phyloP scores from a whole-genome alignment of 1,284 basidiomycete genomes.

The Rhizoctonia solani region DNA sequence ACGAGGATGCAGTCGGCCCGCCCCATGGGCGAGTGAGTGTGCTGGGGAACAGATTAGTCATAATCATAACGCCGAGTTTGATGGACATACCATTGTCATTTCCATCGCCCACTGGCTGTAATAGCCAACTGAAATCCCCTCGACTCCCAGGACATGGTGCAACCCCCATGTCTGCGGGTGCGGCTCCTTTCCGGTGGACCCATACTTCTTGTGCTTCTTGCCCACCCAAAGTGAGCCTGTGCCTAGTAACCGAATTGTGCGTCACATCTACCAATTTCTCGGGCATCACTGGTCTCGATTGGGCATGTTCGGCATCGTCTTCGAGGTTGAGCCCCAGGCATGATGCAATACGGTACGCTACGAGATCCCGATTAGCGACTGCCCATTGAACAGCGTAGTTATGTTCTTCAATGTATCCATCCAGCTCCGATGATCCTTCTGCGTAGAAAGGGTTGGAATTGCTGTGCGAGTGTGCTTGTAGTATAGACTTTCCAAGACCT shows the following conservation, averaged over 20 bases:
- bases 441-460: constrained; percentile 47
- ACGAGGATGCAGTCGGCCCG: constrained; percentile 47
- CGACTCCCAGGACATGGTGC: constrained; percentile 49
- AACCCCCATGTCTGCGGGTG: constrained; percentile 47
- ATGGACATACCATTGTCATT: constrained; percentile 45
- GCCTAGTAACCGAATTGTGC: constrained; percentile 47
- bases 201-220: constrained; percentile 43
- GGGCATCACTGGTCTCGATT: constrained; percentile 7
- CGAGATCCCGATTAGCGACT: constrained; percentile 48
- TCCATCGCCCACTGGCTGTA: constrained; percentile 47
- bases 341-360: constrained; percentile 47
- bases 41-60: constrained; percentile 40
- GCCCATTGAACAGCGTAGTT: constrained; percentile 50
- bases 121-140: constrained; percentile 48
- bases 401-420: constrained; percentile 46
- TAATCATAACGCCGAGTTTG: neutral
- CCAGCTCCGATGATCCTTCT: constrained; percentile 42
- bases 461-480: constrained; percentile 43
- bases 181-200: constrained; percentile 50
- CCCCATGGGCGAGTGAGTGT: constrained; percentile 49
- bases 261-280: constrained; percentile 50
- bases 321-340: constrained; percentile 42
- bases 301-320: neutral
- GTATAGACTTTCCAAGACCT: constrained; percentile 47
- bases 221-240: constrained; percentile 38